Evolutionary conservation across 225 moss, liverwort and hornwort species (phyloP), one percentile per base, ranked within the genome.

Genomic region (Sphagnum tenellum): DNA sequence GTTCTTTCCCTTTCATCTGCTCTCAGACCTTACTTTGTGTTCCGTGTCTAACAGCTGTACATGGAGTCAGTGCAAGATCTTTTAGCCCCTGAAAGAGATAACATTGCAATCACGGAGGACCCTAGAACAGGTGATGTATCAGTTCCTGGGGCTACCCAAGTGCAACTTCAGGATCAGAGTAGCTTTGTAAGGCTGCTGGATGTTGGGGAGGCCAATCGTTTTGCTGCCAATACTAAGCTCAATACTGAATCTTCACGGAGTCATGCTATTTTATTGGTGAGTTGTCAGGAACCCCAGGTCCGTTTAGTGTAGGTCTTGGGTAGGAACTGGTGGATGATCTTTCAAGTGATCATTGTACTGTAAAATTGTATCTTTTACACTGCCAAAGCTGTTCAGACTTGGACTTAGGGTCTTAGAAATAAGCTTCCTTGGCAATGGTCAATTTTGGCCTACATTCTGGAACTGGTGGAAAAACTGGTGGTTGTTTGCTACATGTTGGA

Each of bases 41-140:
- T 52, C 9, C 2, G 5, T 68, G 55, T 64, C 44, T 55, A 61
- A 63, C 89, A 92, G 96, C 81, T 98, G 59, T 98, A 98, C 73
- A 98, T 98, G 96, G 98, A 98, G 73, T 93, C 98, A 49, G 98
- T 98, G 45, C 98, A 98, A 81, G 98, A 93, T 77, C 82, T 98
- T 47, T 79, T 98, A 63, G 90, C 93, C 12, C 93, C 98, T 48
- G 98, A 93, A 77, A 90, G 82, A 81, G 90, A 98, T 79, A 98
- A 98, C 67, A 93, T 92, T 48, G 86, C 88, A 9, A 98, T 98
- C 63, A 83, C 83, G 71, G 98, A 98, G 77, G 98, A 98, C 57
- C 98, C 92, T 2, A 93, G 90, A 78, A 89, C 90, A 49, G 98
- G 98, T 62, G 98, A 98, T 73, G 90, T 98, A 51, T 98, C 98